These are phyloP conservation scores for Fusarium mangiferae DNA, from an alignment of 2,329 filamentous ascomycete genomes.

Conservation along the genomic window DNA sequence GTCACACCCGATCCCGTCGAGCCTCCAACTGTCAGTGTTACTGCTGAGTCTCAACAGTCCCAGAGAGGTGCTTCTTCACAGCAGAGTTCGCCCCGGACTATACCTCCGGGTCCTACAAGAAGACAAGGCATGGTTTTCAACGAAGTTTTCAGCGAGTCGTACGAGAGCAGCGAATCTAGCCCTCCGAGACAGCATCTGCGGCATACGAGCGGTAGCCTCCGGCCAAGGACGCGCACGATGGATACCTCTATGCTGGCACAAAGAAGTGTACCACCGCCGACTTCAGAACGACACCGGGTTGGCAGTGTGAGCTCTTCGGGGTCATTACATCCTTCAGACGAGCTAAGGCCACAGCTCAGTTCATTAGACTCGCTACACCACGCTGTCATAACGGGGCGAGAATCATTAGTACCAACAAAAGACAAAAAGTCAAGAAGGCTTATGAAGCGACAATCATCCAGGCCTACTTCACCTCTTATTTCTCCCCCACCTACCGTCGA, in stretches of 20 bases:
- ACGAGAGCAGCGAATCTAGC: slow-evolving; percentile 58
- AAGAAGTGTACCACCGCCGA: slow-evolving; percentile 50
- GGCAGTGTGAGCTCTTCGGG: slow-evolving; percentile 75
- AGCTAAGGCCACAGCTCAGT: slow-evolving; percentile 54
- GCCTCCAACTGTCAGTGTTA: slow-evolving; percentile 37
- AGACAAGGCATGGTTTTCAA: slow-evolving; percentile 71
- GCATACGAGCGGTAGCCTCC: slow-evolving; percentile 50
- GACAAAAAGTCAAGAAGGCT: slow-evolving; percentile 63
- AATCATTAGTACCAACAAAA: slow-evolving; percentile 49
- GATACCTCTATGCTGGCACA: slow-evolving; percentile 64
- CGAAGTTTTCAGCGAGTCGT: slow-evolving; percentile 63
- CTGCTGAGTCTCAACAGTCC: slow-evolving; percentile 38
- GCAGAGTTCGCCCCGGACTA: slow-evolving; percentile 48
- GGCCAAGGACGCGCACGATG: slow-evolving; percentile 68
- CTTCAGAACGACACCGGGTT: slow-evolving; percentile 69
- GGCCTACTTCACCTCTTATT: slow-evolving; percentile 67
- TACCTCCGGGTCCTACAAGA: slow-evolving; percentile 53
- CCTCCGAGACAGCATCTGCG: slow-evolving; percentile 48
- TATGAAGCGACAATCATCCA: slow-evolving; percentile 64
- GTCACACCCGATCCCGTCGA: slow-evolving; percentile 72
- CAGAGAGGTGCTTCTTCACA: slow-evolving; percentile 44
- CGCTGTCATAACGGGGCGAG: slow-evolving; percentile 50
- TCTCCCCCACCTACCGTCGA: slow-evolving; percentile 67
- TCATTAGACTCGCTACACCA: slow-evolving; percentile 56
- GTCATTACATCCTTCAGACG: slow-evolving; percentile 64